Evolutionary conservation across 2,329 filamentous ascomycete genomes (phyloP).

Genomic region (Metarhizium brunneum): DNA sequence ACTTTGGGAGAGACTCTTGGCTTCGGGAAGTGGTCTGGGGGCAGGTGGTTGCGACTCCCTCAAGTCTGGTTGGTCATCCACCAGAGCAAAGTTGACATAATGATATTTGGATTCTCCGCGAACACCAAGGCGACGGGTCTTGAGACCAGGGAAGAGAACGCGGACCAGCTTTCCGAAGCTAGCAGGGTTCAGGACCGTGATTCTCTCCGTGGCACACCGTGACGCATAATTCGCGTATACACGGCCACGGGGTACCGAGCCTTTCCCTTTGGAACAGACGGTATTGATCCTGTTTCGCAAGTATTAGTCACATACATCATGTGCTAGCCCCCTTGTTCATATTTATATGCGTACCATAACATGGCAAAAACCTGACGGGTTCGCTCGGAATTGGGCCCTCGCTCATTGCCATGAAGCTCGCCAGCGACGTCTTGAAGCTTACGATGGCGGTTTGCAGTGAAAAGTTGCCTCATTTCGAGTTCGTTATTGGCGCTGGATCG

Average conservation of each 20-base stretch:
- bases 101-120: conserved; percentile 98
- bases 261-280: conserved; percentile 65
- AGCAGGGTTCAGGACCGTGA: conserved; percentile 90
- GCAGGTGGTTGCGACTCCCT: conserved; percentile 35
- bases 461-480: conserved; percentile 68
- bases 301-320: not conserved
- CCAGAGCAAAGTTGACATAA: conserved; percentile 62
- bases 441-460: conserved; percentile 58
- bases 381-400: conserved; percentile 72
- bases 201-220: conserved; percentile 83
- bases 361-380: conserved; percentile 82
- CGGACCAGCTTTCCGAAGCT: conserved; percentile 96
- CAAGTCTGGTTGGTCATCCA: conserved; percentile 45
- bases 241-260: conserved; percentile 81
- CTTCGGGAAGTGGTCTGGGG: conserved; percentile 40
- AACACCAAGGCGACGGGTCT: conserved; percentile 84
- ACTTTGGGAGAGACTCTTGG: conserved; percentile 34
- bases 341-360: conserved; percentile 56
- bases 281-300: conserved; percentile 53
- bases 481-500: conserved; percentile 72
- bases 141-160: conserved; percentile 90
- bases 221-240: conserved; percentile 96
- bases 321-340: not conserved
- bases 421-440: conserved; percentile 61
- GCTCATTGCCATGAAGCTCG: conserved; percentile 70